Evolutionary conservation across 1,284 basidiomycete genomes (phyloP).

Genomic region (Farysia itapuensis): DNA sequence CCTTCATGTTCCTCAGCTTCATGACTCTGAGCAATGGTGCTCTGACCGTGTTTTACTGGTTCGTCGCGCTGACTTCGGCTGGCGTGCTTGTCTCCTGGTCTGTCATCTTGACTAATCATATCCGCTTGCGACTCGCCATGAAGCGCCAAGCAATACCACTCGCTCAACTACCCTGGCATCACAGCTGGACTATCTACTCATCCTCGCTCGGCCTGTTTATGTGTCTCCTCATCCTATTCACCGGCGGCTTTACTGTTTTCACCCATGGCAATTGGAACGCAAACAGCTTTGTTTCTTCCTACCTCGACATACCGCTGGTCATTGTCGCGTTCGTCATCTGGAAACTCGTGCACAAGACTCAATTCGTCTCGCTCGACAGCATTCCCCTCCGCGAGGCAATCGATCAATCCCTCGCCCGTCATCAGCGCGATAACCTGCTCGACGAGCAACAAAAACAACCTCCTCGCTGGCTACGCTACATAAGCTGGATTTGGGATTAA

Average conservation of each 20-base stretch:
- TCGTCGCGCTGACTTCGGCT: conserved; percentile 68
- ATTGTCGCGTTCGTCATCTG: conserved; percentile 69
- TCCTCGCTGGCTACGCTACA: conserved; percentile 9
- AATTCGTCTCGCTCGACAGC: conserved; percentile 16
- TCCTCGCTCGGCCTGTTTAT: conserved; percentile 27
- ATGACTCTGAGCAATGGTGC: conserved; percentile 61
- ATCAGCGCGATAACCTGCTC: conserved; percentile 5
- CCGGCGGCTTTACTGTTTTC: conserved; percentile 61
- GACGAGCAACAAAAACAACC: too few relatives aligned
- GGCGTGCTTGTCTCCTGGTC: conserved; percentile 79
- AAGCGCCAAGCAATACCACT: conserved; percentile 68
- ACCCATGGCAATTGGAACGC: conserved; percentile 35
- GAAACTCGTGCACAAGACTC: conserved; percentile 34
- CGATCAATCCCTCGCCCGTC: conserved; percentile 10
- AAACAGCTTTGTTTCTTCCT: conserved; percentile 77
- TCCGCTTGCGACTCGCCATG: conserved; percentile 72
- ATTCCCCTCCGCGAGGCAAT: conserved; percentile 14
- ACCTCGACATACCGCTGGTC: conserved; percentile 74
- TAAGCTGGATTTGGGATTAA: conserved; percentile 35
- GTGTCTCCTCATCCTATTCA: conserved; percentile 36
- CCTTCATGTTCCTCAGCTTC: conserved; percentile 72
- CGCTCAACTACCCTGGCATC: conserved; percentile 61
- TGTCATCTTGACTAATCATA: conserved; percentile 73
- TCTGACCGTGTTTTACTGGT: conserved; percentile 66
- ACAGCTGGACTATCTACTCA: conserved; percentile 51